Base-by-base conservation (phyloP, 164 flowering plant species). In the Vitis riparia region DNA sequence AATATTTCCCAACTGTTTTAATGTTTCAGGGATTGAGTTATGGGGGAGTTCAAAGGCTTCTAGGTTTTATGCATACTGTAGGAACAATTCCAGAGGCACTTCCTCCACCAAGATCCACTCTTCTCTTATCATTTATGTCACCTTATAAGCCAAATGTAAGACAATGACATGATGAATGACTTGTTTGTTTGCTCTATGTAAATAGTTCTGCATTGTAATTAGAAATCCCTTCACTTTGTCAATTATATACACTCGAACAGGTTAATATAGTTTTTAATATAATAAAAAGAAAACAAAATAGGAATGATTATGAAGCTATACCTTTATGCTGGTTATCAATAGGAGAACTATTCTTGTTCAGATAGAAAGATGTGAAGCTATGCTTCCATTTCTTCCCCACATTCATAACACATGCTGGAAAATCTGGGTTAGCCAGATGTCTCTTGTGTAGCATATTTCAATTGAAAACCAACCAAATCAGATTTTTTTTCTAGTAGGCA, bases 101-200 rank as follows among this genome's bases (percentile, higher is more conserved):
- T 72, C 91, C 96, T 47, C 98, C 94, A 32, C 86, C 91, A 69
- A 80, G 80, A 83, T 89, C 94, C 30, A 71, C 76, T 71, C 89
- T 92, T 55, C 65, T 87, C 11, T 81, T 89, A 13, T 82, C 96
- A 59, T 89, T 89, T 82, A 61, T 71, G 73, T 51, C 74, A 52
- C 91, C 88, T 52, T 76, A 84, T 76, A 84, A 85, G 10, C 78
- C 83, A 51, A 74, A 91, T 81, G 94, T 90, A 82, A 75, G 88
- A 72, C 59, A 11, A 3, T 68, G 59, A 68, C 30, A 29, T 65
- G 8, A 50, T 56, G 30, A 58, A 9, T 58, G 9, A 15, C 56
- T 66, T 68, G 6, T 37, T 3, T 1, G 32, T 62, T 57, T 52
- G 29, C 23, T 55, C 19, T 12, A 32, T 16, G 29, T 23, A 23